Evolutionary conservation across 306 rosid genomes (phyloP).

Genomic region (Cicer yamashitae): DNA sequence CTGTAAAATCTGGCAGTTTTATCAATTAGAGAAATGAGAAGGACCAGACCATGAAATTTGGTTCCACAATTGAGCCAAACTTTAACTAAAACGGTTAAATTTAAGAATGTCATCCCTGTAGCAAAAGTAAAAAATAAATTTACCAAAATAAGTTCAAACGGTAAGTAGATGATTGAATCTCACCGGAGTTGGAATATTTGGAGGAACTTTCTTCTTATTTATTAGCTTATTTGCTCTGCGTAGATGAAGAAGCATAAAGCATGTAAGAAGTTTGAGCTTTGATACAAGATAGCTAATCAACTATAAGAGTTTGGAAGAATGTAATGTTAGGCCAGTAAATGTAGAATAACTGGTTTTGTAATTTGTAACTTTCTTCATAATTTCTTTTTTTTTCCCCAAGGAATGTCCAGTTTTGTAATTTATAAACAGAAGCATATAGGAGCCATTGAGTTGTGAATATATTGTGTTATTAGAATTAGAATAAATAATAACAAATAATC

Average conservation of each 20-base stretch:
- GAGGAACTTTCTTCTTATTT: background rate
- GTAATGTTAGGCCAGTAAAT: background rate
- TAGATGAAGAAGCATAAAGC: background rate
- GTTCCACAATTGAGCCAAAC: conserved; percentile 4
- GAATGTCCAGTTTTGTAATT: background rate
- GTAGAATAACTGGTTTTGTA: background rate
- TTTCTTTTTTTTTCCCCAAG: background rate
- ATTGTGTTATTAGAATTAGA: conserved; percentile 11
- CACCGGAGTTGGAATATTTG: conserved; percentile 7
- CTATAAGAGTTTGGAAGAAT: background rate
- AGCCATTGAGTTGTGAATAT: background rate
- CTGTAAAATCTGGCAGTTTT: background rate
- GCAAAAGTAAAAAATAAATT: background rate
- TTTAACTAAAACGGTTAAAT: background rate
- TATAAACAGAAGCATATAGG: conserved; percentile 1
- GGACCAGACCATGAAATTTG: background rate
- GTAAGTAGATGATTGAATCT: conserved; percentile 2
- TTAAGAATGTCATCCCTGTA: background rate
- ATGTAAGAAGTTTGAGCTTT: background rate
- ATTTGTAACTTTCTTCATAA: background rate
- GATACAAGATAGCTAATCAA: background rate
- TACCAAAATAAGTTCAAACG: background rate
- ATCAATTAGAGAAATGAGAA: background rate
- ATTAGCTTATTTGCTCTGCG: background rate
- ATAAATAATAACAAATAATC: background rate